A percentile compares a stretch with the other conserved stretches of the same genome.
Conservation (phyloP, 2,329 filamentous ascomycete species). For the Neofusicoccum parvum region DNA sequence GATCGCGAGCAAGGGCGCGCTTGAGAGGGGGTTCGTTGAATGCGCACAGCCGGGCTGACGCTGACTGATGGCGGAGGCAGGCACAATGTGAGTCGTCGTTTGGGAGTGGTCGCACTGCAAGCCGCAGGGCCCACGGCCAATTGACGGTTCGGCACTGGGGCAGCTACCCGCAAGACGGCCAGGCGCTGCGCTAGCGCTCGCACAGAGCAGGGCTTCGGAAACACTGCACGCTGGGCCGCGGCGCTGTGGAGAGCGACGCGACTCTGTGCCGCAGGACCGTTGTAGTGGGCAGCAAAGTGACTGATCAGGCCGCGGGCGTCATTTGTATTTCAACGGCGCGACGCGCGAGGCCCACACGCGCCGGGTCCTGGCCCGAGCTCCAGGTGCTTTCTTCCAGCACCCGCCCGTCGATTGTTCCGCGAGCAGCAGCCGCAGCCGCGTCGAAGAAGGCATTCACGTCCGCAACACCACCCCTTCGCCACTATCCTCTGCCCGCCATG, state of each 20-base stretch:
- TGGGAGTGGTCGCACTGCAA: not conserved
- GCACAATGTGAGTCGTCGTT: not conserved
- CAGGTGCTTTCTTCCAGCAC: not conserved
- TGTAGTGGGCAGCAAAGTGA: not conserved
- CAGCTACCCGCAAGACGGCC: not conserved
- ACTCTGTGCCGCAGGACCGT: not conserved
- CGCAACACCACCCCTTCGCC: not conserved
- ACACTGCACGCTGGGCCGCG: not conserved
- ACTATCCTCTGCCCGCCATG: slow-evolving; percentile 8
- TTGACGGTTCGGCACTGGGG: not conserved
- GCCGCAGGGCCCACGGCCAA: slow-evolving; percentile 1
- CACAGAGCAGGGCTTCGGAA: not conserved
- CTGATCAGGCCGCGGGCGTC: not conserved
- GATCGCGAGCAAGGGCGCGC: not conserved
- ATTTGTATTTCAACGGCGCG: not conserved
- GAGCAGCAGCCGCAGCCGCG: not conserved
- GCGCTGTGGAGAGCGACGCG: not conserved
- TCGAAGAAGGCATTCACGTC: not conserved
- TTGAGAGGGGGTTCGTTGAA: not conserved
- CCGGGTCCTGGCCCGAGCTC: not conserved
- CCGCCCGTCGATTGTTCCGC: not conserved
- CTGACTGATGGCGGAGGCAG: not conserved
- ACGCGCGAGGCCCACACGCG: slow-evolving; percentile 1
- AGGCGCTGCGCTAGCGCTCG: slow-evolving; percentile 2
- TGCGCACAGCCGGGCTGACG: not conserved